Evolutionary conservation across 2,329 filamentous ascomycete genomes (phyloP).

Genomic region (Didymella lethalis): DNA sequence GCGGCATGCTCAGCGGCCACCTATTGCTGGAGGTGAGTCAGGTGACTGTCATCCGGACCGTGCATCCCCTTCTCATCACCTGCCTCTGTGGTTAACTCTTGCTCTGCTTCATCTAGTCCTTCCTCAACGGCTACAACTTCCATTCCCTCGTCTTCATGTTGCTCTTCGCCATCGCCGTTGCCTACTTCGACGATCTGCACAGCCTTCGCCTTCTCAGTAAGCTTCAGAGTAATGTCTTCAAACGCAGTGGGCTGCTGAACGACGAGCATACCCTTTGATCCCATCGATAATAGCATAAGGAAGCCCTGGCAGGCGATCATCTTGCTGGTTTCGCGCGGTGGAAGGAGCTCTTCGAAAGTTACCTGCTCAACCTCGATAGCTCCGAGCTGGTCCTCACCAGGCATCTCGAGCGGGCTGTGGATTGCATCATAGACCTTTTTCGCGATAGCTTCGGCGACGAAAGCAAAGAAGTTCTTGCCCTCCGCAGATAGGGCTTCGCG

Average conservation of each 20-base stretch:
- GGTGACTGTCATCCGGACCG: conserved; percentile 28
- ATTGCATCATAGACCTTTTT: conserved; percentile 37
- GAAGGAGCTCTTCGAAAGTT: conserved; percentile 73
- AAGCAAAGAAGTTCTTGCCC: conserved; percentile 69
- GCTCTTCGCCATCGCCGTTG: conserved; percentile 4
- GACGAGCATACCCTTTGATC: conserved; percentile 67
- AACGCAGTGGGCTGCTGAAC: conserved; percentile 66
- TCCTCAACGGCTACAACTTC: neutral
- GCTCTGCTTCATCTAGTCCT: conserved; percentile 3
- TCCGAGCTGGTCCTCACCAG: conserved; percentile 39
- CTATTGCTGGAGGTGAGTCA: conserved; percentile 39
- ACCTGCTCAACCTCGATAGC: conserved; percentile 54
- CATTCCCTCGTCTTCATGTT: neutral
- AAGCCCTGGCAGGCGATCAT: conserved; percentile 68
- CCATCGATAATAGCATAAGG: conserved; percentile 50
- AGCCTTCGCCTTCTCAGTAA: conserved; percentile 34
- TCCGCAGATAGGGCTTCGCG: conserved; percentile 64
- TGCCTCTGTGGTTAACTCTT: conserved; percentile 9
- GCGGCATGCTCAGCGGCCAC: conserved; percentile 28
- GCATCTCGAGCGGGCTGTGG: conserved; percentile 13
- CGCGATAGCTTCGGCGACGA: conserved; percentile 60
- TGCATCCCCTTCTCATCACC: conserved; percentile 7
- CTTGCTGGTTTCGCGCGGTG: conserved; percentile 61
- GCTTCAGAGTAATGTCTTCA: conserved; percentile 47
- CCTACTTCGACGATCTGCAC: conserved; percentile 26